Conservation (phyloP, 306 rosid genomes). For the Phaseolus lunatus region DNA sequence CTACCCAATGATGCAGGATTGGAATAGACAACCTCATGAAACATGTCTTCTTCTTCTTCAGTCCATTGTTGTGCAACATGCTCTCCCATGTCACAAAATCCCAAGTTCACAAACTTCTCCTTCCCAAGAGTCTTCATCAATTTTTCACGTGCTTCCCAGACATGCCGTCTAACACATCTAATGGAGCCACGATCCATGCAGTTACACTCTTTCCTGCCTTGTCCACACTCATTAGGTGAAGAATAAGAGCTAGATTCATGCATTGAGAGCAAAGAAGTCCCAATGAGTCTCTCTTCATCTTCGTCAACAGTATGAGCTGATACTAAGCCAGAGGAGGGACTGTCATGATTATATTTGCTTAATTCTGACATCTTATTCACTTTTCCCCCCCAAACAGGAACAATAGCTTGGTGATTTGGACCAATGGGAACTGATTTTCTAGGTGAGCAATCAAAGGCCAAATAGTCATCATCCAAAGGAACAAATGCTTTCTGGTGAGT, state of each 20-base stretch:
- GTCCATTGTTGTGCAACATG: slow-evolving; percentile 58
- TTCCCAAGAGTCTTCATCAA: slow-evolving; percentile 53
- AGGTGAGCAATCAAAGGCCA: slow-evolving; percentile 44
- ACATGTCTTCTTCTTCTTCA: slow-evolving; percentile 58
- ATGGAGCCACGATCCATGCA: slow-evolving; percentile 53
- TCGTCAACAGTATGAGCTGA: slow-evolving; percentile 27
- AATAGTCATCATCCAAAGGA: slow-evolving; percentile 49
- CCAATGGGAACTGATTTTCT: slow-evolving; percentile 62
- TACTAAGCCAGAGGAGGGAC: slow-evolving; percentile 3
- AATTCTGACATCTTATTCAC: slow-evolving; percentile 11
- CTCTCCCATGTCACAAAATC: slow-evolving; percentile 64
- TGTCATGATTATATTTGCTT: slow-evolving; percentile 21
- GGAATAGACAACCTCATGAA: slow-evolving; percentile 58
- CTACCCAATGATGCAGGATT: slow-evolving; percentile 59
- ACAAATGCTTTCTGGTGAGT: slow-evolving; percentile 45
- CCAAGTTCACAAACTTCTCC: slow-evolving; percentile 58
- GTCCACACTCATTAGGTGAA: slow-evolving; percentile 31
- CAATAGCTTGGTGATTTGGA: slow-evolving; percentile 58
- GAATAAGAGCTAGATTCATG: slow-evolving; percentile 37
- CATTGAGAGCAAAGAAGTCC: slow-evolving; percentile 53
- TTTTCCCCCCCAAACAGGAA: slow-evolving; percentile 55
- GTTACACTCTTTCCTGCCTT: slow-evolving; percentile 50
- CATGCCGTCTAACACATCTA: slow-evolving; percentile 62
- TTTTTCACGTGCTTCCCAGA: slow-evolving; percentile 52
- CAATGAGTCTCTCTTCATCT: slow-evolving; percentile 55